These are phyloP conservation scores for Ganoderma leucocontextum DNA, from an alignment of 1,284 basidiomycete species.

Conservation along the genomic window DNA sequence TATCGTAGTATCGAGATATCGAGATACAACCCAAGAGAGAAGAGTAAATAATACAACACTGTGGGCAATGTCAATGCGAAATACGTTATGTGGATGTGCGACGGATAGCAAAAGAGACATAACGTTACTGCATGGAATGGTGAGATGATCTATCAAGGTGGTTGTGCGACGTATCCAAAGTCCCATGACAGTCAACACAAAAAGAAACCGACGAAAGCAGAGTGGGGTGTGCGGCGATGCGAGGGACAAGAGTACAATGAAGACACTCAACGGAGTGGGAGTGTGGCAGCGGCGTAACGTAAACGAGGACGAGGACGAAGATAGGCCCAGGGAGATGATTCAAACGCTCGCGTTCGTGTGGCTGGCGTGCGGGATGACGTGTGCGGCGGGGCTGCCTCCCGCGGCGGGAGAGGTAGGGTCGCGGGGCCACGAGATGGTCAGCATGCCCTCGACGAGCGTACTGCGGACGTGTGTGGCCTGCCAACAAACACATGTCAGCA, in stretches of 20 bases:
- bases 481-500: conserved; percentile 11
- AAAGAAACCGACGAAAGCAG: background rate
- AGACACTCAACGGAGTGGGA: background rate
- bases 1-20: background rate
- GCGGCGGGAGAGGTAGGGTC: conserved; percentile 18
- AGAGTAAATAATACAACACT: conserved; percentile 2
- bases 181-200: conserved; percentile 2
- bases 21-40: background rate
- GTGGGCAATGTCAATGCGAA: background rate
- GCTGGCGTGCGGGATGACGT: background rate
- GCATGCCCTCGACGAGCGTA: conserved; percentile 36
- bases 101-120: conserved; percentile 3
- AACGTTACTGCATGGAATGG: conserved; percentile 7
- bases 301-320: background rate
- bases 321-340: background rate
- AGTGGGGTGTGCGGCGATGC: background rate
- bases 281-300: background rate
- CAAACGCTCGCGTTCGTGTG: background rate
- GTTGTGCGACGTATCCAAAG: conserved; percentile 10
- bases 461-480: conserved; percentile 36
- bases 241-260: background rate
- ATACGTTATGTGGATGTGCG: conserved; percentile 8
- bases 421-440: conserved; percentile 39
- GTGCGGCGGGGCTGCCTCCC: conserved; percentile 6
- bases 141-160: background rate